phyloP scores from a whole-genome alignment of 192 early-diverging fungal species.

The Piromyces finnis region DNA sequence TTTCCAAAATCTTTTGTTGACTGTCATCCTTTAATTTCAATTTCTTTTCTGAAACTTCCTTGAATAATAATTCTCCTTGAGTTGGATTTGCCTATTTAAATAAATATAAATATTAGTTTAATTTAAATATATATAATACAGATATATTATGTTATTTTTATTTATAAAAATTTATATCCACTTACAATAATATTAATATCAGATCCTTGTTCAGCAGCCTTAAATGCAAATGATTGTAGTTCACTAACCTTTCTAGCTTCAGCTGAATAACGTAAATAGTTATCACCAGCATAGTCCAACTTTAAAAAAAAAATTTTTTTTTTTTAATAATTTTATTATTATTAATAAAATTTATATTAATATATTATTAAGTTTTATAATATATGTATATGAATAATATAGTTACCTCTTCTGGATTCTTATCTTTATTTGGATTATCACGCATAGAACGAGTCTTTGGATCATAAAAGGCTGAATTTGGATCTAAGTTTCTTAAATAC shows the following conservation, averaged over 20 bases:
- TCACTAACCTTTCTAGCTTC: conserved; percentile 65
- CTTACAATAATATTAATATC: conserved; percentile 43
- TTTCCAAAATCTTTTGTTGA: conserved; percentile 50
- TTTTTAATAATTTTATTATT: background rate
- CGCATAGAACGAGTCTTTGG: conserved; percentile 98
- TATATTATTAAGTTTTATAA: background rate
- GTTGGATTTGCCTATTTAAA: conserved; percentile 77
- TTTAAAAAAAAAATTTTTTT: too few species aligned
- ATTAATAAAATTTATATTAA: background rate
- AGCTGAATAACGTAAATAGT: conserved; percentile 79
- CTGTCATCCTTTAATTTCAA: conserved; percentile 56
- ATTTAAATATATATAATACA: too few species aligned
- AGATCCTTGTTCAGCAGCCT: conserved; percentile 66
- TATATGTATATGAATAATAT: background rate
- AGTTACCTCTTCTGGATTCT: conserved; percentile 17
- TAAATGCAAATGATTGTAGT: conserved; percentile 86
- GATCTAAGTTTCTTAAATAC: conserved; percentile 89
- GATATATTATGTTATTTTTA: too few species aligned
- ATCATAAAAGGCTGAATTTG: conserved; percentile 92
- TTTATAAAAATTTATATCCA: background rate
- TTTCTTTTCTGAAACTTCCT: conserved; percentile 69
- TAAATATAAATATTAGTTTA: too few species aligned
- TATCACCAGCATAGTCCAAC: conserved; percentile 62
- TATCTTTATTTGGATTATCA: conserved; percentile 72
- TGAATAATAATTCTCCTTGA: conserved; percentile 77